phyloP scores from a whole-genome alignment of 2,329 filamentous ascomycete genomes.

The Trichophaea hybrida region DNA sequence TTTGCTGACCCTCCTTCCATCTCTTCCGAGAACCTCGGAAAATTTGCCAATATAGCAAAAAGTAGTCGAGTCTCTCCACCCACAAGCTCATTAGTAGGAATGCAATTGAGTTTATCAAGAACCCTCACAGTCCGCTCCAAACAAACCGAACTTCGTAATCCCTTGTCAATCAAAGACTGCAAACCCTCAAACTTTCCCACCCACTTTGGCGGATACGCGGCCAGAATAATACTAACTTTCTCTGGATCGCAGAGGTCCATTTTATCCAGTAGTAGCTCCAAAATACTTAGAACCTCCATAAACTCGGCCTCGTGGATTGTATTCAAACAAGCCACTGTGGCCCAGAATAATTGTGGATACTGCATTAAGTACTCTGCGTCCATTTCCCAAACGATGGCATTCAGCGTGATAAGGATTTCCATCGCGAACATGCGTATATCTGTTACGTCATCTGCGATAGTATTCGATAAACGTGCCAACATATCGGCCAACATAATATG shows the following conservation, averaged over 20 bases:
- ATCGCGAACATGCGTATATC: slow-evolving; percentile 96
- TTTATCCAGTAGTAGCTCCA: slow-evolving; percentile 72
- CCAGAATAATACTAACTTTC: slow-evolving; percentile 55
- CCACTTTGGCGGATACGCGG: slow-evolving; percentile 74
- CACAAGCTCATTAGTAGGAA: slow-evolving; percentile 67
- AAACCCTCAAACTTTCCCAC: slow-evolving; percentile 78
- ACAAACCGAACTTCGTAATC: slow-evolving; percentile 70
- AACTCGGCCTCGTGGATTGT: slow-evolving; percentile 96
- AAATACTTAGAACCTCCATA: slow-evolving; percentile 77
- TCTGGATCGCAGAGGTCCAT: slow-evolving; percentile 58
- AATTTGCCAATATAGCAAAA: slow-evolving; percentile 78
- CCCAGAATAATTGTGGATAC: slow-evolving; percentile 98
- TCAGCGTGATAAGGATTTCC: slow-evolving; percentile 89
- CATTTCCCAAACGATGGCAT: slow-evolving; percentile 76
- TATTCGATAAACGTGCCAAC: slow-evolving; percentile 88
- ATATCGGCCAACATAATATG: slow-evolving; percentile 94
- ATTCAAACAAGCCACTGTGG: slow-evolving; percentile 86
- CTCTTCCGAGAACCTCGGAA: slow-evolving; percentile 68
- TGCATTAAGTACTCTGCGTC: slow-evolving; percentile 63
- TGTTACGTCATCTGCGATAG: slow-evolving; percentile 82
- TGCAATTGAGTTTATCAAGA: slow-evolving; percentile 60
- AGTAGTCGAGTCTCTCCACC: slow-evolving; percentile 71
- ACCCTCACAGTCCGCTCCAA: slow-evolving; percentile 63
- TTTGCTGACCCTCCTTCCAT: slow-evolving; percentile 53
- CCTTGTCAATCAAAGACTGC: slow-evolving; percentile 77